Evolutionary conservation across 2,329 filamentous ascomycete species (phyloP), one percentile per base, ranked within the genome.

Genomic region (Fusarium sp.): DNA sequence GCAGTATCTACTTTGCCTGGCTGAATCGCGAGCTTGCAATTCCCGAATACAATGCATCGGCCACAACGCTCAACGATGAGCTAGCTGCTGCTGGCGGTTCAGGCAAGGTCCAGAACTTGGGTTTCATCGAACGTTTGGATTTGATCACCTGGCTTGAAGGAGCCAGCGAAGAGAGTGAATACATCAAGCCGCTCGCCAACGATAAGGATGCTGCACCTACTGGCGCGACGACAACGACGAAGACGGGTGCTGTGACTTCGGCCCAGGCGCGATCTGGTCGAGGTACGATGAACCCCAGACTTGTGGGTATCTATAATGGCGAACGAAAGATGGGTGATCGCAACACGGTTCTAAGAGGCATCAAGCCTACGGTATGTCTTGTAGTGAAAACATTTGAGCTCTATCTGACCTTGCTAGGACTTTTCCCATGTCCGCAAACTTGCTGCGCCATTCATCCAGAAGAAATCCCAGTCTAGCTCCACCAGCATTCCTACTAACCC

Each of bases 1-100:
- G 96, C 78, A 96, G 92, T 79, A 95, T 98, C 81, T 98, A 95
- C 84, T 97, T 98, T 78, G 94, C 94, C 59, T 99, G 94, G 94
- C 86, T 93, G 76, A 97, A 98, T 82, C 94, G 94, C 80, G 95
- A 98, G 83, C 90, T 92, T 59, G 90, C 92, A 58, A 94, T 97
- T 72, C 92, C 93, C 14, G 94, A 97, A 75, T 98, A 98, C 86
- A 96, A 98, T 81, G 89, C 92, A 27, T 91, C 92, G 0, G 92
- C 93, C 16, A 90, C 92, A 75, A 87, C 90, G 73, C 86, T 98
- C 60, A 97, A 97, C 79, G 90, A 93, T 53, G 90, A 94, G 77
- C 85, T 98, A 32, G 85, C 84, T 6, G 88, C 87, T 14, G 85
- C 84, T 2, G 89, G 88, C 20, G 85, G 85, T 14, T 84, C 85